These are phyloP conservation scores for Trichosanthes truncata DNA, from an alignment of 306 rosid species.

Conservation along the genomic window DNA sequence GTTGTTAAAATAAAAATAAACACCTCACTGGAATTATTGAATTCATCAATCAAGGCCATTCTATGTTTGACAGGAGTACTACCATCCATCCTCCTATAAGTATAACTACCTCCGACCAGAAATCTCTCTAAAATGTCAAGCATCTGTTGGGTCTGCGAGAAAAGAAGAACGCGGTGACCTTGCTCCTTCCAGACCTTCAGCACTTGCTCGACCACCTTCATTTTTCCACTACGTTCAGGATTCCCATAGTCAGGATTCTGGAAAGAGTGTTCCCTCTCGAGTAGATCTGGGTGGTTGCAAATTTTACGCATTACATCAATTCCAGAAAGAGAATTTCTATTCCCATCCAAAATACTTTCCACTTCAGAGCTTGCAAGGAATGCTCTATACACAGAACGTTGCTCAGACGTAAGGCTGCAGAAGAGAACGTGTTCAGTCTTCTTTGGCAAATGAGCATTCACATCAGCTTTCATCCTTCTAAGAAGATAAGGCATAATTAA, in stretches of 20 bases:
- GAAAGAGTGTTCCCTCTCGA: slow-evolving; percentile 83
- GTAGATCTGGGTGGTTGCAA: slow-evolving; percentile 98
- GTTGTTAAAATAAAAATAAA: slow-evolving; percentile 88
- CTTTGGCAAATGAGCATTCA: slow-evolving; percentile 86
- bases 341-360: slow-evolving; percentile 82
- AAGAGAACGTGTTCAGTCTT: slow-evolving; percentile 96
- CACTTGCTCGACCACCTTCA: slow-evolving; percentile 91
- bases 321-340: slow-evolving; percentile 79
- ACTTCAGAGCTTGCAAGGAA: slow-evolving; percentile 98
- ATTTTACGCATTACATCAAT: slow-evolving; percentile 95
- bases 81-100: slow-evolving; percentile 91
- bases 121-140: slow-evolving; percentile 76
- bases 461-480: slow-evolving; percentile 95
- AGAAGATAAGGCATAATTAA: slow-evolving; percentile 97
- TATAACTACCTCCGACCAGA: slow-evolving; percentile 46
- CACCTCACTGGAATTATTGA: slow-evolving; percentile 63
- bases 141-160: slow-evolving; percentile 90
- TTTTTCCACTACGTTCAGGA: slow-evolving; percentile 87
- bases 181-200: slow-evolving; percentile 97
- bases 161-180: slow-evolving; percentile 92
- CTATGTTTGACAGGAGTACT: slow-evolving; percentile 79
- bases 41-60: slow-evolving; percentile 97
- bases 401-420: slow-evolving; percentile 86
- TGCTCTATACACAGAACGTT: slow-evolving; percentile 84
- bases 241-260: slow-evolving; percentile 88